Evolutionary conservation across 2,329 filamentous ascomycete species (phyloP), one percentile per base, ranked within the genome.

Genomic region (Pseudogymnoascus sp.): DNA sequence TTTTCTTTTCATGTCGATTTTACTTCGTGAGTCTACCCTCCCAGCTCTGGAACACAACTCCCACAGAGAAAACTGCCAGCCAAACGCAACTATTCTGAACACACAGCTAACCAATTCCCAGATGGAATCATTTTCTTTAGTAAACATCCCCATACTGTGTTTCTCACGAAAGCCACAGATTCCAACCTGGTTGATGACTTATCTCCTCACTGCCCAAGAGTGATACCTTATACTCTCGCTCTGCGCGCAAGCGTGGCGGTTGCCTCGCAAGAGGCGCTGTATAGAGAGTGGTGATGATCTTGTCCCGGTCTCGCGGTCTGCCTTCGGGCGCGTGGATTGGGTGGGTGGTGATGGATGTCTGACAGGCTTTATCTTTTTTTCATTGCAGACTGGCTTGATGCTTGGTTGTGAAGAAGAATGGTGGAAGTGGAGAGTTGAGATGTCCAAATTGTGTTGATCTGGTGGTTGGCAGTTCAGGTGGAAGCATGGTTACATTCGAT

Each of bases 241-340:
- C 82, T 81, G 78, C 80, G 82, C 80, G 83, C 74, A 83, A 86
- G 80, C 84, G 81, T 77, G 82, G 84, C 84, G 84, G 82, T 63
- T 62, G 66, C 63, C 65, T 66, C 68, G 69, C 67, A 63, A 62
- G 62, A 62, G 67, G 61, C 59, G 76, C 83, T 88, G 87, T 90
- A 89, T 86, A 93, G 88, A 88, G 84, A 87, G 88, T 87, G 88
- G 87, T 91, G 89, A 95, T 95, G 91, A 96, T 95, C 90, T 95
- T 89, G 82, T 87, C 89, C 89, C 88, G 79, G 82, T 81, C 75
- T 73, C 74, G 79, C 76, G 79, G 82, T 88, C 83, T 84, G 87
- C 85, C 85, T 87, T 92, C 80, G 89, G 89, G 87, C 88, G 83
- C 84, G 80, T 78, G 80, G 79, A 78, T 81, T 80, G 88, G 89